These are phyloP conservation scores for Fraxinus anomala DNA, from an alignment of 257 asterid genomes.

Conservation along the genomic window DNA sequence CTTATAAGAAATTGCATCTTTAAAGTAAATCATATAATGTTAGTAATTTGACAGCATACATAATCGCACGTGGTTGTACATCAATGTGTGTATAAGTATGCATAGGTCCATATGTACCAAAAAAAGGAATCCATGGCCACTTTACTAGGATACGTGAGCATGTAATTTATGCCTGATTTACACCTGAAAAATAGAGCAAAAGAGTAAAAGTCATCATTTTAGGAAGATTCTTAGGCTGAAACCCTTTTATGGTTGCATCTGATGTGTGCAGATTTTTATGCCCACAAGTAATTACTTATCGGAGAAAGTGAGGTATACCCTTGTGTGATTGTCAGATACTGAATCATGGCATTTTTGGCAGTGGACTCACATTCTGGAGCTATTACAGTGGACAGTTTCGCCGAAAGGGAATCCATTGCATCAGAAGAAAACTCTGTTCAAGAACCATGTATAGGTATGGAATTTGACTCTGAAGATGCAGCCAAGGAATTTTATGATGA, in stretches of 20 bases:
- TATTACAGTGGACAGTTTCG: constrained; percentile 5
- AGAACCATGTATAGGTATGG: constrained; percentile 53
- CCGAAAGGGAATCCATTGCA: constrained; percentile 19
- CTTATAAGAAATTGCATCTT: background rate
- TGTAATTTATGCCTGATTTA: background rate
- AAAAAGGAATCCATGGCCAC: background rate
- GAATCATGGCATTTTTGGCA: background rate
- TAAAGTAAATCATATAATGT: background rate
- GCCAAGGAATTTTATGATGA: constrained; percentile 50
- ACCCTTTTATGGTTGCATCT: background rate
- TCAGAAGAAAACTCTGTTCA: constrained; percentile 27
- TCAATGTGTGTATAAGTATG: background rate
- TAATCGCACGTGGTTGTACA: background rate
- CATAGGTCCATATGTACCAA: background rate
- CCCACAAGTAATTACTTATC: background rate
- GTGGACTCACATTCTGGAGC: constrained; percentile 27
- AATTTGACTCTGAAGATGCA: constrained; percentile 50
- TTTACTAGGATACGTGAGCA: background rate
- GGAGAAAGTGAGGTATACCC: background rate
- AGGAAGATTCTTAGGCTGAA: background rate
- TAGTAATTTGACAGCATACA: background rate
- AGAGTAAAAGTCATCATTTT: background rate
- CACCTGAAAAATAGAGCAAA: background rate
- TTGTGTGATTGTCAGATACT: background rate
- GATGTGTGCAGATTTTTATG: background rate